Conservation (phyloP, 176 grass and related monocot species). For the Oryza glaberrima region DNA sequence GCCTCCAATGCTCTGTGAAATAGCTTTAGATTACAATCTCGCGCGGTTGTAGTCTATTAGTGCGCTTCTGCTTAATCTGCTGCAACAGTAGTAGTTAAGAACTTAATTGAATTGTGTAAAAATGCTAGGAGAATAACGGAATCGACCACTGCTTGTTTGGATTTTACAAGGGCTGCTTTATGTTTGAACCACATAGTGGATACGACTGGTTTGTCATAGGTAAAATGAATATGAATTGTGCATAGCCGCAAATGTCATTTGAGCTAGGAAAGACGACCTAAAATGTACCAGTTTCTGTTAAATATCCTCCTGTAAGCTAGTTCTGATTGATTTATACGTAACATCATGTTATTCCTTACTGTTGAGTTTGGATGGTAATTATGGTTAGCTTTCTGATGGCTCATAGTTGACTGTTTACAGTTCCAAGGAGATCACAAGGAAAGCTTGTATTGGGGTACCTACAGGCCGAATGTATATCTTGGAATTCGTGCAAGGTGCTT, state of each 20-base stretch:
- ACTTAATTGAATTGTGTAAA: not conserved
- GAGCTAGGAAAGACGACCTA: not conserved
- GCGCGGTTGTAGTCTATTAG: not conserved
- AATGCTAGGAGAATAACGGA: conserved; percentile 1
- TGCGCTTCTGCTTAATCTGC: not conserved
- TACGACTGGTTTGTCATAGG: not conserved
- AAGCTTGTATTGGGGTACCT: conserved; percentile 96
- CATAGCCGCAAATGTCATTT: too few species aligned
- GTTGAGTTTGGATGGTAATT: conserved; percentile 22
- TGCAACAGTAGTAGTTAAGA: not conserved
- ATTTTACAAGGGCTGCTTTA: not conserved
- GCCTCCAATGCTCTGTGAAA: not conserved
- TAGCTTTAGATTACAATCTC: not conserved
- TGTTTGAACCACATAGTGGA: not conserved
- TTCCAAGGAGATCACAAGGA: conserved; percentile 90
- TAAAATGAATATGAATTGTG: not conserved
- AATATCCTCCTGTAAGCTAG: not conserved
- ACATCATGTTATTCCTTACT: not conserved
- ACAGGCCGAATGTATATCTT: conserved; percentile 89
- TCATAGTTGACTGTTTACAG: conserved; percentile 54
- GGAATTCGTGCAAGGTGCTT: conserved; percentile 88
- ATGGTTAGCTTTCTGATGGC: conserved; percentile 36
- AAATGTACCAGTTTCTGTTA: not conserved
- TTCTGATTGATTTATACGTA: conserved; percentile 7
- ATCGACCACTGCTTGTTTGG: not conserved